phyloP scores from a whole-genome alignment of 1,284 basidiomycete genomes.

The Ceratobasidium sp. region DNA sequence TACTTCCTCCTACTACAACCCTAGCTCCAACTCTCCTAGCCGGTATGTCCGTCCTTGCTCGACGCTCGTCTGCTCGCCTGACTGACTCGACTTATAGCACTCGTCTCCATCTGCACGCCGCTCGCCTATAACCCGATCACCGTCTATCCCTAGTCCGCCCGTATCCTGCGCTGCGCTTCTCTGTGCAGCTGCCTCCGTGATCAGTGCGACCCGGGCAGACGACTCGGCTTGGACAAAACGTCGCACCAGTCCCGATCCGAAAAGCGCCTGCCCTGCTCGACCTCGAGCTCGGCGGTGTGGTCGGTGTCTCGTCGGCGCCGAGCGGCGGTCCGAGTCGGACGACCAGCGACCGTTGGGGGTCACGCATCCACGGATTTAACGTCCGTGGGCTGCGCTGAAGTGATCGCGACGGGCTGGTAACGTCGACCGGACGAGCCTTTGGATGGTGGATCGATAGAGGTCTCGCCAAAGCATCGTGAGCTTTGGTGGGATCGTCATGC shows the following conservation, averaged over 20 bases:
- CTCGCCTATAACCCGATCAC: not conserved
- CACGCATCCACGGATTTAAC: not conserved
- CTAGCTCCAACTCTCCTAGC: too few relatives aligned
- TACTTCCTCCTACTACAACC: too few relatives aligned
- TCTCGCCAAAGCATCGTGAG: not conserved
- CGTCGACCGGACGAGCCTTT: not conserved
- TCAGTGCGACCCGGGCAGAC: conserved; percentile 7
- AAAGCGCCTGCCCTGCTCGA: conserved; percentile 1
- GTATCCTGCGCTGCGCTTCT: not conserved
- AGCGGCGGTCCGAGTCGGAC: not conserved
- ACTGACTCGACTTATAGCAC: not conserved
- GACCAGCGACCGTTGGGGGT: not conserved
- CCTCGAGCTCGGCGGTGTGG: too few relatives aligned
- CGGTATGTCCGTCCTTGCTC: too few relatives aligned
- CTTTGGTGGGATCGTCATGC: not conserved
- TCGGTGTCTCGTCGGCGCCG: not conserved
- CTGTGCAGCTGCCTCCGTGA: conserved; percentile 11
- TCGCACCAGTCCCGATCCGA: not conserved
- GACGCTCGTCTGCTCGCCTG: too few relatives aligned
- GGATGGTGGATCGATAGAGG: not conserved
- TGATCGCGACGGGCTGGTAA: not conserved
- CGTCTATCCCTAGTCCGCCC: not conserved
- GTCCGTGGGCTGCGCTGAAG: not conserved
- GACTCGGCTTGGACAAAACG: conserved; percentile 11
- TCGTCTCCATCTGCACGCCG: conserved; percentile 5